Percentiles rank a stretch among this genome's conserved stretches.
These are phyloP conservation scores for Aspergillus cejpii DNA, from an alignment of 2,329 filamentous ascomycete genomes.

Conservation along the genomic window DNA sequence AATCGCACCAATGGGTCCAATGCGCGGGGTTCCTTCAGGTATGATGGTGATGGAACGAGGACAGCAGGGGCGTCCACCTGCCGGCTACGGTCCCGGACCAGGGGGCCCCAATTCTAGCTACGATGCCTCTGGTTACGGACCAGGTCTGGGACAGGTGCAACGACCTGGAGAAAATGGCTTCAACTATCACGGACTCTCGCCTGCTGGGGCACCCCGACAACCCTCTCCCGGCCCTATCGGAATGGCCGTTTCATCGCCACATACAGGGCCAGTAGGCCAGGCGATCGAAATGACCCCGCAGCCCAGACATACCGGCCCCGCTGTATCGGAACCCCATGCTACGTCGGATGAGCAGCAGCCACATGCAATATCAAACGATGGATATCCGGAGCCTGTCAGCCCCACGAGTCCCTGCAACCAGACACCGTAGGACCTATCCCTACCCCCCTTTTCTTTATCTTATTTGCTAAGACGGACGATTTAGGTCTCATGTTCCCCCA, in stretches of 20 bases:
- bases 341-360: constrained; percentile 16
- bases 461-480: constrained; percentile 12
- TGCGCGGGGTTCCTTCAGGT: constrained; percentile 33
- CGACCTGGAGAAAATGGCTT: constrained; percentile 24
- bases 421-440: constrained; percentile 56
- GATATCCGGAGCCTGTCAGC: constrained; percentile 41
- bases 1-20: constrained; percentile 32
- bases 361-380: constrained; percentile 25
- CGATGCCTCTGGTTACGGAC: constrained; percentile 32
- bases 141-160: constrained; percentile 18
- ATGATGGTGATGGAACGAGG: constrained; percentile 40
- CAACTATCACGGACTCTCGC: constrained; percentile 21
- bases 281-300: constrained; percentile 75
- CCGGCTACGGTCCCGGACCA: constrained; percentile 47
- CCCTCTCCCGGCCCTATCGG: constrained; percentile 31
- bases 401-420: constrained; percentile 67
- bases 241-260: constrained; percentile 31
- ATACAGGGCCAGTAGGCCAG: constrained; percentile 49
- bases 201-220: constrained; percentile 20
- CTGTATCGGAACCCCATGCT: constrained; percentile 31
- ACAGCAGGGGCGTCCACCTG: constrained; percentile 43
- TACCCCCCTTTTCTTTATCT: constrained; percentile 1
- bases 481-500: constrained; percentile 40
- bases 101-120: constrained; percentile 28
- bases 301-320: constrained; percentile 40